Evolutionary conservation across 1,284 basidiomycete genomes (phyloP).

Genomic region (Irpex sp.): DNA sequence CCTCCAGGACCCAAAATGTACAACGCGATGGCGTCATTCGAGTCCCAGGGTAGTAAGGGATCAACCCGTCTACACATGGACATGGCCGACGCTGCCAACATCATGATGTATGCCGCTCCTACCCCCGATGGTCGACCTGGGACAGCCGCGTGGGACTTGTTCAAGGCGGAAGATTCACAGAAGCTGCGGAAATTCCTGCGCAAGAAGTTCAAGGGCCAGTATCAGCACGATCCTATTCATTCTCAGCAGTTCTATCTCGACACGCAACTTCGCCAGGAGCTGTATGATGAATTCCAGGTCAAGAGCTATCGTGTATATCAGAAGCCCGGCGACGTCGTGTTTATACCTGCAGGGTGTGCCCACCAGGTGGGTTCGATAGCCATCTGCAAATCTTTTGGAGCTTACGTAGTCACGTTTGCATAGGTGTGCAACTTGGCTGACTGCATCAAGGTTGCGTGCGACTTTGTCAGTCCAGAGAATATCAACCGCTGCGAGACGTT

Average conservation of each 20-base stretch:
- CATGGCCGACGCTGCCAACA: conserved; percentile 91
- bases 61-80: conserved; percentile 93
- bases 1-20: conserved; percentile 73
- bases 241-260: conserved; percentile 87
- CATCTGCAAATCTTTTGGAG: too few relatives aligned
- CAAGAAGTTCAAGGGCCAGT: conserved; percentile 46
- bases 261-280: conserved; percentile 55
- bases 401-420: background rate
- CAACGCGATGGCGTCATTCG: conserved; percentile 65
- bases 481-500: conserved; percentile 79
- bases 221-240: conserved; percentile 82
- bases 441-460: conserved; percentile 92
- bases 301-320: conserved; percentile 84
- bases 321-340: conserved; percentile 87
- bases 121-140: conserved; percentile 65
- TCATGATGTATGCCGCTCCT: conserved; percentile 75
- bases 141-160: conserved; percentile 91
- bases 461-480: conserved; percentile 94
- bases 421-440: conserved; percentile 83
- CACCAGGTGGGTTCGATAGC: conserved; percentile 86
- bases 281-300: conserved; percentile 67
- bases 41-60: conserved; percentile 63
- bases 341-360: conserved; percentile 94
- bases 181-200: conserved; percentile 71
- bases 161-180: conserved; percentile 77